Conservation (phyloP, 345 rosid species). For the Gossypioides kirkii region DNA sequence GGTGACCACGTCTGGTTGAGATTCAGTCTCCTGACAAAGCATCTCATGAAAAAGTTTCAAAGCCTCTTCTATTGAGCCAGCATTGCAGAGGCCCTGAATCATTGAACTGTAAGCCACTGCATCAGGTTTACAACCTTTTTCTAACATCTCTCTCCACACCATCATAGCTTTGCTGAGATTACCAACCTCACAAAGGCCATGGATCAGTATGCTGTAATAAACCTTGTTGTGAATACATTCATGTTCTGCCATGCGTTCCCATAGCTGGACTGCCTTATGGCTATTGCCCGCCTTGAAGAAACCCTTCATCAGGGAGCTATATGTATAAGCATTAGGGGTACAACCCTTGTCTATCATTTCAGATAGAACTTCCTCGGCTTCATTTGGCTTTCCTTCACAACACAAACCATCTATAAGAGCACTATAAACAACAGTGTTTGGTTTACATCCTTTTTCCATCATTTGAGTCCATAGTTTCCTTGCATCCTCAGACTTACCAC, state of each 20-base stretch:
- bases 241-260: constrained; percentile 57
- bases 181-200: constrained; percentile 73
- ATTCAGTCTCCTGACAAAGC: constrained; percentile 60
- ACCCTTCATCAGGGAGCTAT: constrained; percentile 87
- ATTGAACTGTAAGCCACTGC: constrained; percentile 76
- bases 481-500: constrained; percentile 59
- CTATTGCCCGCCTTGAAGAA: constrained; percentile 52
- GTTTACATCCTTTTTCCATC: constrained; percentile 47
- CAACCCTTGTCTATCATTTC: constrained; percentile 59
- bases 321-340: constrained; percentile 71
- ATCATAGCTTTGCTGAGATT: constrained; percentile 57
- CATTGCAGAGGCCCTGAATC: constrained; percentile 75
- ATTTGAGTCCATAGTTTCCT: constrained; percentile 57
- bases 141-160: constrained; percentile 73
- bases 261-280: constrained; percentile 63
- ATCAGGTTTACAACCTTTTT: constrained; percentile 67
- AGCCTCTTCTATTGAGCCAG: constrained; percentile 59
- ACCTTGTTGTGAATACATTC: constrained; percentile 40
- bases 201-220: constrained; percentile 69
- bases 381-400: constrained; percentile 56
- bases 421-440: constrained; percentile 64
- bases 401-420: constrained; percentile 75
- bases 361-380: constrained; percentile 50
- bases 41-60: constrained; percentile 77
- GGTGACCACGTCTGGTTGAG: constrained; percentile 83